phyloP scores from a whole-genome alignment of 2,329 filamentous ascomycete species.

The Xylariaceae sp. region DNA sequence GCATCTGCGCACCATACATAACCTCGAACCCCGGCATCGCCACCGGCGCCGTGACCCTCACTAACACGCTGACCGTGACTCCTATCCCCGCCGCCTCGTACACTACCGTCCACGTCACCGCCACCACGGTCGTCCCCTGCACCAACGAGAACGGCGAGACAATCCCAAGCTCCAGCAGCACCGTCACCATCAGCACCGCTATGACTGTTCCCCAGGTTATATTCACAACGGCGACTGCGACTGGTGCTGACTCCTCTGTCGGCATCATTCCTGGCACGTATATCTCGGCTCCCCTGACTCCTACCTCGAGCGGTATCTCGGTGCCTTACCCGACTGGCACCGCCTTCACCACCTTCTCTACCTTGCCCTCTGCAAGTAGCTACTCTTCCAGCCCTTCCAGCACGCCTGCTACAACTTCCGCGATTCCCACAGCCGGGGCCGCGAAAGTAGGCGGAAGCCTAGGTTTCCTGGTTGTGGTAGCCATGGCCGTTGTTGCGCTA shows the following conservation, averaged over 20 bases:
- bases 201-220: conserved; percentile 41
- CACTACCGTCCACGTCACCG: conserved; percentile 45
- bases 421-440: conserved; percentile 32
- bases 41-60: conserved; percentile 63
- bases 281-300: conserved; percentile 30
- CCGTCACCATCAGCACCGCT: conserved; percentile 42
- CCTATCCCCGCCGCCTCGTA: conserved; percentile 39
- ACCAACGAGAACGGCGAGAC: conserved; percentile 42
- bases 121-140: conserved; percentile 49
- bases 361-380: conserved; percentile 35
- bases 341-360: conserved; percentile 35
- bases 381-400: conserved; percentile 22
- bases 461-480: conserved; percentile 41
- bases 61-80: conserved; percentile 53
- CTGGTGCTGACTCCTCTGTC: conserved; percentile 35
- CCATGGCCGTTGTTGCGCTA: conserved; percentile 43
- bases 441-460: conserved; percentile 39
- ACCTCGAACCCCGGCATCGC: conserved; percentile 77
- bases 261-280: conserved; percentile 39
- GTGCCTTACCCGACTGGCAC: conserved; percentile 34
- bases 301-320: conserved; percentile 24
- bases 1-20: conserved; percentile 76
- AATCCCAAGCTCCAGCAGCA: conserved; percentile 48
- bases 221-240: conserved; percentile 32
- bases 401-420: conserved; percentile 17